These are phyloP conservation scores for Solanum appendiculatum DNA, from an alignment of 257 asterid genomes.

Conservation along the genomic window DNA sequence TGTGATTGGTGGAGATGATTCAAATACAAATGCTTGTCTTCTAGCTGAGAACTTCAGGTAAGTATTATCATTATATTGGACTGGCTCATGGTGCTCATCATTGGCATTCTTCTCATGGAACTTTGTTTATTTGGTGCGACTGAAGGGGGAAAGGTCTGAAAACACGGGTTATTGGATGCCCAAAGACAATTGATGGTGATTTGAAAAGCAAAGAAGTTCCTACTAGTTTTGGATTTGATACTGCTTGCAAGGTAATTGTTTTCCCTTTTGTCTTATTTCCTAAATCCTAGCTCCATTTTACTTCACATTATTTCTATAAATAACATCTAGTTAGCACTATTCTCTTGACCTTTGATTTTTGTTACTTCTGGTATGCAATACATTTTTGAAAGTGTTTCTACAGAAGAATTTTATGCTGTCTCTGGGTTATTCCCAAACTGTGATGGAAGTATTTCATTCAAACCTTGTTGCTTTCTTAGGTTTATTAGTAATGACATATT, in stretches of 20 bases:
- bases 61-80: not conserved
- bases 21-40: conserved; percentile 97
- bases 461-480: not conserved
- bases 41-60: conserved; percentile 81
- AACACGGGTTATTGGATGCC: conserved; percentile 94
- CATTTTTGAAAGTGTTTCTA: not conserved
- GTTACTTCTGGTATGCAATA: not conserved
- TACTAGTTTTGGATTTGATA: conserved; percentile 91
- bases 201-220: conserved; percentile 94
- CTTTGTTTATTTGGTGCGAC: not conserved
- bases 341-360: not conserved
- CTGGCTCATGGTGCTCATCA: not conserved
- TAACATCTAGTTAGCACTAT: not conserved
- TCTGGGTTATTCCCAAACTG: not conserved
- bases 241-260: conserved; percentile 94
- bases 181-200: conserved; percentile 99
- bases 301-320: not conserved
- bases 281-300: not conserved
- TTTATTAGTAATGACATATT: not conserved
- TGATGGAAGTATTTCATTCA: not conserved
- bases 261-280: not conserved
- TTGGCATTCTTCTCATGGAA: not conserved
- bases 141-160: conserved; percentile 66
- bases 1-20: conserved; percentile 99
- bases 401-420: not conserved